These are phyloP conservation scores for Ostreobium quekettii DNA, from an alignment of 139 green algal species.

Conservation along the genomic window DNA sequence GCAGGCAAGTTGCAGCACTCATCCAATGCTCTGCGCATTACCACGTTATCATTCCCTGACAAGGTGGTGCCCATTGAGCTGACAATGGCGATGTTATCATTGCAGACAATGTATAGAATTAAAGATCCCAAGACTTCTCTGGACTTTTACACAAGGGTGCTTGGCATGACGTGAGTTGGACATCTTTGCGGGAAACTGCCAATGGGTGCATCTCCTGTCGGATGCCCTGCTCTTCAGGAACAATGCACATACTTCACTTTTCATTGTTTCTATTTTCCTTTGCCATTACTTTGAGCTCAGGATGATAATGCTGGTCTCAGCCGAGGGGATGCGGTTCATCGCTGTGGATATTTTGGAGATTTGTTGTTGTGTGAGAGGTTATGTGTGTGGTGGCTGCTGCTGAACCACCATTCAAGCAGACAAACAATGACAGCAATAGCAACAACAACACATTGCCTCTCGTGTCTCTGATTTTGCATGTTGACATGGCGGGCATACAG, in stretches of 20 bases:
- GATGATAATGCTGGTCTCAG: too few relatives aligned
- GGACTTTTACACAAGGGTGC: conserved; percentile 79
- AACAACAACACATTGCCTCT: too few relatives aligned
- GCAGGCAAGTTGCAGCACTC: conserved; percentile 27
- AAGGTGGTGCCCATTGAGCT: background rate
- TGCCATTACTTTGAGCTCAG: too few relatives aligned
- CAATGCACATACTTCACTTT: background rate
- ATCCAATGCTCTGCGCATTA: background rate
- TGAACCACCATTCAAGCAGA: too few relatives aligned
- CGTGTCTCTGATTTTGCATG: too few relatives aligned
- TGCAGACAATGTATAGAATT: conserved; percentile 79
- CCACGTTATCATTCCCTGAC: background rate
- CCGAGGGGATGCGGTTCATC: too few relatives aligned
- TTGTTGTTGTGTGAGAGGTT: too few relatives aligned
- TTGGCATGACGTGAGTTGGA: conserved; percentile 61
- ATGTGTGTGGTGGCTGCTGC: too few relatives aligned
- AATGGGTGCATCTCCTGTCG: background rate
- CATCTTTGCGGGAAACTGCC: background rate
- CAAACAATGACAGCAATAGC: too few relatives aligned
- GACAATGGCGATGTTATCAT: background rate
- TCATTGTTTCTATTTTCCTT: background rate
- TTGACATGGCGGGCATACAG: too few relatives aligned
- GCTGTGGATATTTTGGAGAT: too few relatives aligned
- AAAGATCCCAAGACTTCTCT: conserved; percentile 61
- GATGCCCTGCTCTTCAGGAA: conserved; percentile 1